Base-by-base conservation (phyloP, 208 protist genomes). In the Balamuthia mandrillaris region DNA sequence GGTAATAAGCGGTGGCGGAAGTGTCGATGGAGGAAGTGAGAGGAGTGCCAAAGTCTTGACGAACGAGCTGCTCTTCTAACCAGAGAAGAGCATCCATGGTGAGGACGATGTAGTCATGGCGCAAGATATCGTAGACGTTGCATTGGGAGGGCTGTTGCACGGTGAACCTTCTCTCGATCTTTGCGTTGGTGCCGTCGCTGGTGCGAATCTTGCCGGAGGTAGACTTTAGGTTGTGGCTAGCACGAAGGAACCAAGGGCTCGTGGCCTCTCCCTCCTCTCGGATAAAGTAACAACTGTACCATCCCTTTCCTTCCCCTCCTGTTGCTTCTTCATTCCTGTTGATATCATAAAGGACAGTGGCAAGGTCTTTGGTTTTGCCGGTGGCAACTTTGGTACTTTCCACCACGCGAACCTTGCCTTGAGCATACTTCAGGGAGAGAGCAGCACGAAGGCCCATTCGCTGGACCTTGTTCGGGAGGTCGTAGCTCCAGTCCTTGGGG, bases 51-150 rank as follows among this genome's bases (percentile, higher is more conserved):
- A n/a, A n/a, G n/a, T n/a, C n/a, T n/a, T n/a, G n/a, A n/a, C n/a
- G n/a, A n/a, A n/a, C n/a, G n/a, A n/a, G n/a, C n/a, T n/a, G n/a
- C n/a, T n/a, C n/a, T n/a, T n/a, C n/a, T n/a, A n/a, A n/a, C n/a
- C n/a, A n/a, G n/a, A n/a, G 44, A 24, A 78, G 10, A 18, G 68
- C 68, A 31, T 78, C 68, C 3, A 78, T 29, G 68, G 39, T 82
- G 33, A 82, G 52, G 21, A 82, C 74, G 6, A 82, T 35, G 33
- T 39, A 35, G 52, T 82, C 52, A 35, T 60, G 37, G 35, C 51
- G 42, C 39, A 82, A 42, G n/a, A 82, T 82, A 31, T 82, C 74
- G 37, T 29, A 82, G 35, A 82, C 74, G 52, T 82, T 82, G 52
- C 47, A 65, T 21, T 37, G 74, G 37, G 33, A 82, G 74, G 35